Base-by-base conservation (phyloP, 345 rosid genomes). In the Populus nigra region DNA sequence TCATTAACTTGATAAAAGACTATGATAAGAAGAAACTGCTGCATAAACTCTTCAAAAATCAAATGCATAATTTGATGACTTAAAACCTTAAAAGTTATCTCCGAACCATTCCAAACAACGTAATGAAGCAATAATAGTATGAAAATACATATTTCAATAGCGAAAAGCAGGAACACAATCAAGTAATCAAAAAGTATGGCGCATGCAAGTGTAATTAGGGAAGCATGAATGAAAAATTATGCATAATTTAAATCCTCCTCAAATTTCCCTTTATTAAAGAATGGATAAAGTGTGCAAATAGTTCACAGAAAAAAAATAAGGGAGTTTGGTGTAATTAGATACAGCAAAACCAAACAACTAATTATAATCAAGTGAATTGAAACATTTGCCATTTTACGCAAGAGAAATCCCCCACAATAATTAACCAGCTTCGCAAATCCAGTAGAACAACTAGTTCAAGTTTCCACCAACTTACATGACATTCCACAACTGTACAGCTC, bases 381-480 rank as follows among this genome's bases (percentile, higher is more conserved):
- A 57, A 9, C 27, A 41, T 69, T 69, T 27, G 8, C 8, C 6
- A 18, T 45, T 67, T 7, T 50, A n/a, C n/a, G 29, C 16, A 35
- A 43, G n/a, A 66, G 53, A 43, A 16, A 16, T 17, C 67, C 27
- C 62, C 53, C 53, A 50, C 15, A 53, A 38, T 55, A 16, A 68
- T 27, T 18, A 27, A 41, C 33, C n/a, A 50, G n/a, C 39, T 66
- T 55, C 22, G 16, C 25, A 68, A 53, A 13, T 22, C 33, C n/a
- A 10, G 38, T 23, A 68, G n/a, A 39, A 69, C n/a, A 70, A 49
- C 31, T 2, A 39, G 69, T 74, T 39, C n/a, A 63, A 25, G 55
- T 73, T 67, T 69, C 59, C 50, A 25, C 65, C 68, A 77, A 53
- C 38, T 57, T 71, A 18, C 29, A 78, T 9, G n/a, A 36, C 38